Base-by-base conservation (phyloP, 495 filamentous ascomycete genomes). In the Aspergillus funiculosus region DNA sequence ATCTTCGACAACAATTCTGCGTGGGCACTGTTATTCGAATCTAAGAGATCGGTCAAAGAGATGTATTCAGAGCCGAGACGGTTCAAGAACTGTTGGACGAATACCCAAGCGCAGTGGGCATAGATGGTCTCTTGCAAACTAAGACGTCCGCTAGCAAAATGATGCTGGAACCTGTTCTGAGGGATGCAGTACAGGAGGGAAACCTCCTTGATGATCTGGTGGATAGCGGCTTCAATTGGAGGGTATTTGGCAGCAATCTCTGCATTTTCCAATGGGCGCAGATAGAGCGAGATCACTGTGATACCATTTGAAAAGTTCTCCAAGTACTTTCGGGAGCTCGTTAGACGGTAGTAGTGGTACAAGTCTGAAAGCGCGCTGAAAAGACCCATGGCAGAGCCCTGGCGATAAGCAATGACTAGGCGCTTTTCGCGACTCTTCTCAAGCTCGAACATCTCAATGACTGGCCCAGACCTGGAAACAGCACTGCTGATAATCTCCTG, bases 271-370 rank as follows among this genome's bases (percentile, higher is more conserved):
- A 69, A 77, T 24, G 89, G 92, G 37, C 81, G 78, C 32, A 98
- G 75, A 67, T 98, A 98, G 11, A 95, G 78, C 30, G 89, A 95
- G 72, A 97, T 91, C 52, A 96, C 86, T 10, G 87, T 92, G 61
- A 95, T 92, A 39, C 92, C 92, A 63, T 97, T 98, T 55, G 91
- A 94, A 72, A 98, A 98, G 66, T 97, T 91, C 69, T 98, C 90
- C 43, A 97, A 85, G 57, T 98, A 98, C 71, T 98, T 98, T 40
- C 92, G 80, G 1, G 92, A 89, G 62, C 87, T 94, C 1, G 92
- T 97, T 38, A 95, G 78, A 18, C 94, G 94, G 59, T 98, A 97
- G 75, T 95, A 96, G 70, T 98, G 92, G 67, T 98, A 98, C 17
- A 98, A 73, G 63, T 97, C 94, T 48, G 87, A 94, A 43, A 98